These are phyloP conservation scores for Daldinia bambusicola DNA, from an alignment of 495 filamentous ascomycete genomes.

Conservation along the genomic window DNA sequence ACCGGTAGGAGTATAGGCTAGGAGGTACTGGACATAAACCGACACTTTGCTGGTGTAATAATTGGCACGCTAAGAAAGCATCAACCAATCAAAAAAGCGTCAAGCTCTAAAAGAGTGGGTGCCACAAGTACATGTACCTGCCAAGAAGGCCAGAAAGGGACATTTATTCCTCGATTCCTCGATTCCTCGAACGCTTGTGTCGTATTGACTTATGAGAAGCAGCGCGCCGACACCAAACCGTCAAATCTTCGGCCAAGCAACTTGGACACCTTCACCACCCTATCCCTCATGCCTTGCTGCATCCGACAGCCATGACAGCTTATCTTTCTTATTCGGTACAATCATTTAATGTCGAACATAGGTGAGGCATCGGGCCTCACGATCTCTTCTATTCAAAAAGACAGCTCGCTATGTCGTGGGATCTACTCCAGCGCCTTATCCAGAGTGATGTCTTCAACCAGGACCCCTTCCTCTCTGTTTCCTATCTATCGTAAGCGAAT, in stretches of 20 bases:
- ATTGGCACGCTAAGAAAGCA: constrained; percentile 11
- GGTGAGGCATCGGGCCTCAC: constrained; percentile 46
- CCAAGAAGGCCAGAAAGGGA: constrained; percentile 38
- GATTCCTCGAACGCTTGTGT: background rate
- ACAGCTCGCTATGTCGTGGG: constrained; percentile 59
- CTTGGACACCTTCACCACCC: constrained; percentile 17
- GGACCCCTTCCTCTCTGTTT: constrained; percentile 80
- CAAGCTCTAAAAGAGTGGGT: background rate
- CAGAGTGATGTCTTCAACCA: constrained; percentile 86
- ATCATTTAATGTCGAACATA: constrained; percentile 45
- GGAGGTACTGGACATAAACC: constrained; percentile 14
- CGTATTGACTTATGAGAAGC: constrained; percentile 12
- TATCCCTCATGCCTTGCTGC: constrained; percentile 15
- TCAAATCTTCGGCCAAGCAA: constrained; percentile 34
- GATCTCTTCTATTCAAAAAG: constrained; percentile 33
- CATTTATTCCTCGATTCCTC: constrained; percentile 12
- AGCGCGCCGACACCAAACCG: constrained; percentile 39
- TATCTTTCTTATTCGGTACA: constrained; percentile 27
- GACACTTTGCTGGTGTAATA: constrained; percentile 16
- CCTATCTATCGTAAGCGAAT: constrained; percentile 75
- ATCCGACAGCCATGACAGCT: constrained; percentile 42
- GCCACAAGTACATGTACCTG: constrained; percentile 35
- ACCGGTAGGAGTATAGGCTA: background rate
- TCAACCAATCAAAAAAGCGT: constrained; percentile 20
- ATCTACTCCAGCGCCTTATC: constrained; percentile 80